Base-by-base conservation (phyloP, 768 basidiomycete genomes). In the Asterophora lycoperdoides region DNA sequence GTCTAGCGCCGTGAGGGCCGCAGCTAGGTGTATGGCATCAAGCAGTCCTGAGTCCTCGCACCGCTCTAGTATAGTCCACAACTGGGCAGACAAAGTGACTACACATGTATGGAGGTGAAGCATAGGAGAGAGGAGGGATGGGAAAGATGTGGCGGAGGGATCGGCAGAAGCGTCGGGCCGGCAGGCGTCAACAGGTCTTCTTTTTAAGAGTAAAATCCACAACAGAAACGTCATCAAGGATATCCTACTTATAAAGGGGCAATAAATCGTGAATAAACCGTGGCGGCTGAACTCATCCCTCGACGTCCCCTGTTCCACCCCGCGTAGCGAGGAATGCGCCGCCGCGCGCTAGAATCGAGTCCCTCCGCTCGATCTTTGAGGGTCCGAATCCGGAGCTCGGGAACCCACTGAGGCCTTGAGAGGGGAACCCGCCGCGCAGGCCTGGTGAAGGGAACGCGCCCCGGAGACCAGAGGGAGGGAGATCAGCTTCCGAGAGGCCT, bases 291-390 rank as follows among this genome's bases (percentile, higher is more conserved):
- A 41, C 23, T 56, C 43, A 52, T 40, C 26, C 48, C n/a, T 53
- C 55, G 11, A 44, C 10, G 14, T 44, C 46, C 18, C 34, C 46
- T 23, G 33, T 33, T 9, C 38, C 48, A 33, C 57, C 58, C 3
- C 58, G 46, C 9, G 48, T 56, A 10, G 58, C 58, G 14, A 59
- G 36, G 32, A 59, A 59, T 14, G 58, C 58, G 32, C 58, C 58
- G 20, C 56, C 54, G 40, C 33, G 49, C 2, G 48, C 48, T 5
- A 55, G 44, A 17, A 53, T 43, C 23, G 53, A 50, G 38, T 57
- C 36, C 14, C 53, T 33, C 38, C 55, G 38, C 19, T 52, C 38
- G 14, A 40, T 45, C 13, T 49, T 40, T 19, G 36, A 39, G 3
- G 41, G n/a, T 20, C 44, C 48, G 18, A 56, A 49, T 17, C 57